Conservation (phyloP, 257 asterid species). For the Coffea eugenioides region DNA sequence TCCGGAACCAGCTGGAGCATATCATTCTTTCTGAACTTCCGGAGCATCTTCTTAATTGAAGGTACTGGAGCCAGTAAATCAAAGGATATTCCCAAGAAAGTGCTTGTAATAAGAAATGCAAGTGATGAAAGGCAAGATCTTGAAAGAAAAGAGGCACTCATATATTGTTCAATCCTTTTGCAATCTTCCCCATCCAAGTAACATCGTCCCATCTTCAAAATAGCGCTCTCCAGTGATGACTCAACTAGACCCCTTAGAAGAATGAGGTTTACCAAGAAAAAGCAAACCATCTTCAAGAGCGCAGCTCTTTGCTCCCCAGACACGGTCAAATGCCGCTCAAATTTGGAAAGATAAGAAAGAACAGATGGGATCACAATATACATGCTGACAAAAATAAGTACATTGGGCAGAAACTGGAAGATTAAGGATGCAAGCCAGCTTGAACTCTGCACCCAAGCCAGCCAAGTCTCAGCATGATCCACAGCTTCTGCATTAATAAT, state of each 20-base stretch:
- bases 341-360: slow-evolving; percentile 90
- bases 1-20: slow-evolving; percentile 98
- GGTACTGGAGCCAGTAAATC: slow-evolving; percentile 95
- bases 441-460: slow-evolving; percentile 93
- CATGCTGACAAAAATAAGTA: slow-evolving; percentile 92
- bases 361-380: slow-evolving; percentile 83
- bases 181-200: slow-evolving; percentile 98
- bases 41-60: slow-evolving; percentile 91
- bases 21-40: slow-evolving; percentile 79
- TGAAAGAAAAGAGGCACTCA: slow-evolving; percentile 79
- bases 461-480: slow-evolving; percentile 88
- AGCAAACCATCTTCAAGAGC: slow-evolving; percentile 91
- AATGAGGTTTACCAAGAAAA: slow-evolving; percentile 93
- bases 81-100: slow-evolving; percentile 91
- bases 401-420: slow-evolving; percentile 95
- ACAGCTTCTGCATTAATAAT: slow-evolving; percentile 95
- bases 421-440: slow-evolving; percentile 88
- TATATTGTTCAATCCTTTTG: slow-evolving; percentile 78
- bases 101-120: slow-evolving; percentile 86
- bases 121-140: slow-evolving; percentile 88
- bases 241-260: slow-evolving; percentile 88
- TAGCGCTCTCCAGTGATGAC: slow-evolving; percentile 77
- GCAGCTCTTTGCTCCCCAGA: slow-evolving; percentile 97
- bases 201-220: slow-evolving; percentile 89
- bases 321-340: slow-evolving; percentile 89